Evolutionary conservation across 352 stramenopile species (phyloP).

Genomic region (Pythium angustatum): DNA sequence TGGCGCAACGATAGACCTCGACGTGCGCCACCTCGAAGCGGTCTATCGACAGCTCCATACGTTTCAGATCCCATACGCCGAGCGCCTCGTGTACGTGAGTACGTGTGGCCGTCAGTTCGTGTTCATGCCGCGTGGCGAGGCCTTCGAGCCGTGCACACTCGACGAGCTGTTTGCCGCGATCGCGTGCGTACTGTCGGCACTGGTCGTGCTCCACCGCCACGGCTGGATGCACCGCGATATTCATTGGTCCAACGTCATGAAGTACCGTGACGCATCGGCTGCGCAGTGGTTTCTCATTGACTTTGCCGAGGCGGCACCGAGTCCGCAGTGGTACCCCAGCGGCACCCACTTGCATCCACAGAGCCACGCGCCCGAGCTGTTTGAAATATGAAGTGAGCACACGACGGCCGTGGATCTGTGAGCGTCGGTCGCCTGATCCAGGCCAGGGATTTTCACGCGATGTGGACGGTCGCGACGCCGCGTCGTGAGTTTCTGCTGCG

Average conservation of each 20-base stretch:
- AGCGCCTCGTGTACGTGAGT: not conserved
- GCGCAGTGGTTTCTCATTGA: conserved; percentile 5
- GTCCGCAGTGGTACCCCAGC: not conserved
- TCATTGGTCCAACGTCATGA: not conserved
- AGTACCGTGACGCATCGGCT: not conserved
- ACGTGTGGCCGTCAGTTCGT: not conserved
- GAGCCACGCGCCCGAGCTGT: conserved; percentile 19
- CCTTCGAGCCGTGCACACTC: not conserved
- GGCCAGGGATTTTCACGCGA: not conserved
- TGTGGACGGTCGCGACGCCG: not conserved
- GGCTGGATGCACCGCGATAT: conserved; percentile 25
- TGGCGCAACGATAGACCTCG: not conserved
- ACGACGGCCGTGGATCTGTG: conserved; percentile 22
- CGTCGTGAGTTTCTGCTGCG: not conserved
- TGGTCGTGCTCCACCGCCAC: conserved; percentile 8
- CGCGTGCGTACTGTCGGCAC: conserved; percentile 8
- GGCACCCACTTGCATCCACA: not conserved
- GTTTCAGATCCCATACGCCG: not conserved
- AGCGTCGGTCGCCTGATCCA: conserved; percentile 11
- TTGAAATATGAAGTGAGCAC: not conserved
- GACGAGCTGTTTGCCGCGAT: conserved; percentile 7
- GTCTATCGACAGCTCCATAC: not conserved
- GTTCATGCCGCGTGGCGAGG: not conserved
- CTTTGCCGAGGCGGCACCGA: not conserved
- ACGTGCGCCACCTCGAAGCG: not conserved